Percentiles rank a stretch among this genome's conserved stretches.
phyloP scores from a whole-genome alignment of 345 rosid genomes.

The Hibiscus tridactylites region DNA sequence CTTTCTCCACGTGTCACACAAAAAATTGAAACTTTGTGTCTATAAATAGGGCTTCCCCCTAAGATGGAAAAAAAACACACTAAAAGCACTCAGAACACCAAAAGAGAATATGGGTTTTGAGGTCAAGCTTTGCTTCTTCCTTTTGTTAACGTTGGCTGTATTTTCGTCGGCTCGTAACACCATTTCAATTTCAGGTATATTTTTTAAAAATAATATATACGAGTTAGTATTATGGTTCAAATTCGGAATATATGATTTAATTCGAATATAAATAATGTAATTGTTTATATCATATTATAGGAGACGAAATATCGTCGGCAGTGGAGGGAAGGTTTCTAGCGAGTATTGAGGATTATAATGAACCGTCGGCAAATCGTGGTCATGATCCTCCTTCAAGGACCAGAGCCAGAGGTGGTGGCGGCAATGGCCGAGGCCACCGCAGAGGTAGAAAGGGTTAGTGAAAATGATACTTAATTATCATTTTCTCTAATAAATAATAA shows the following conservation, averaged over 20 bases:
- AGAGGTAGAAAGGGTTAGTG: constrained; percentile 20
- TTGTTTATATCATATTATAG: neutral
- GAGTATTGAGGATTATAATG: constrained; percentile 41
- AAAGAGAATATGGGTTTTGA: constrained; percentile 20
- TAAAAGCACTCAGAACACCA: neutral
- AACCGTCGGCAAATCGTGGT: constrained; percentile 44
- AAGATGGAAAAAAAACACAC: too few relatives aligned
- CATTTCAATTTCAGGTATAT: constrained; percentile 27
- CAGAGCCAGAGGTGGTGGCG: constrained; percentile 5
- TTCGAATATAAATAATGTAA: too few relatives aligned
- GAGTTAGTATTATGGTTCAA: too few relatives aligned
- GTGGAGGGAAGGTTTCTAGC: constrained; percentile 35
- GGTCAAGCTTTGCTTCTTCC: constrained; percentile 14
- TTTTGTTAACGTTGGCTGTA: constrained; percentile 19
- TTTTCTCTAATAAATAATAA: neutral
- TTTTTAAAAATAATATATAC: too few relatives aligned
- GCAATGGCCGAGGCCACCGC: constrained; percentile 17
- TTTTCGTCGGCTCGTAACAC: constrained; percentile 30
- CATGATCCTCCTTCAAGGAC: constrained; percentile 38
- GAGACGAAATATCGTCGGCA: neutral
- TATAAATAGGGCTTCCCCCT: constrained; percentile 12
- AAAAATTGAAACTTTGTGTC: neutral
- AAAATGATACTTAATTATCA: neutral
- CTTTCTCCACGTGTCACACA: neutral
- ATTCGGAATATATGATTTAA: too few relatives aligned